Evolutionary conservation across 345 rosid genomes (phyloP).

Genomic region (Eucalyptus pauciflora): DNA sequence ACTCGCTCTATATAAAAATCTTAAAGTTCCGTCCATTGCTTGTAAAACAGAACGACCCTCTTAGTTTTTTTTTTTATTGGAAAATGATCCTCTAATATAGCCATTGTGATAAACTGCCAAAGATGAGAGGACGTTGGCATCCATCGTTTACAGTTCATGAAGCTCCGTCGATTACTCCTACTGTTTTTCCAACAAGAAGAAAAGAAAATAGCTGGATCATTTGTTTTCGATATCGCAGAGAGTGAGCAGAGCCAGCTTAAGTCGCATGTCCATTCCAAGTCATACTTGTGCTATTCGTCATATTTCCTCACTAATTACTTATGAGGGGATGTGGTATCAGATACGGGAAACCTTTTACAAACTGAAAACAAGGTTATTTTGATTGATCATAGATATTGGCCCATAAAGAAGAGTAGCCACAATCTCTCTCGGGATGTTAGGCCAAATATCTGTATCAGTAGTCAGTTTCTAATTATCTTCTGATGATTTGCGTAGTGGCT

Average conservation of each 20-base stretch:
- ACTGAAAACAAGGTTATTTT: neutral
- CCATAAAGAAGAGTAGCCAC: neutral
- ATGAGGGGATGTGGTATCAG: neutral
- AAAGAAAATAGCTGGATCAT: neutral
- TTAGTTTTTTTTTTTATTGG: too few relatives aligned
- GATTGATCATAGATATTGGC: neutral
- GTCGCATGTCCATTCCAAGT: neutral
- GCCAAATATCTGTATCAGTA: neutral
- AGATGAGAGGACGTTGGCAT: neutral
- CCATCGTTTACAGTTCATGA: neutral
- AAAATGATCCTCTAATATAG: too few relatives aligned
- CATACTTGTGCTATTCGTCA: neutral
- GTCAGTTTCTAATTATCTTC: neutral
- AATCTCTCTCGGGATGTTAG: neutral
- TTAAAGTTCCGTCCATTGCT: neutral
- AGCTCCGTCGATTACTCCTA: neutral
- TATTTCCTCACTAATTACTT: neutral
- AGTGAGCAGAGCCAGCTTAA: neutral
- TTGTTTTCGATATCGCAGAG: neutral
- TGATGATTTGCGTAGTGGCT: neutral
- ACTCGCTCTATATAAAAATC: neutral
- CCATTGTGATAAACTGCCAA: neutral
- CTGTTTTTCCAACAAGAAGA: neutral
- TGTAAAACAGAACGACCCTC: neutral
- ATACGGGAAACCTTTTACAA: neutral